Percentiles rank a stretch among this genome's conserved stretches.
These are phyloP conservation scores for Triticum turgidum DNA, from an alignment of 176 grass and related monocot species.

Conservation along the genomic window DNA sequence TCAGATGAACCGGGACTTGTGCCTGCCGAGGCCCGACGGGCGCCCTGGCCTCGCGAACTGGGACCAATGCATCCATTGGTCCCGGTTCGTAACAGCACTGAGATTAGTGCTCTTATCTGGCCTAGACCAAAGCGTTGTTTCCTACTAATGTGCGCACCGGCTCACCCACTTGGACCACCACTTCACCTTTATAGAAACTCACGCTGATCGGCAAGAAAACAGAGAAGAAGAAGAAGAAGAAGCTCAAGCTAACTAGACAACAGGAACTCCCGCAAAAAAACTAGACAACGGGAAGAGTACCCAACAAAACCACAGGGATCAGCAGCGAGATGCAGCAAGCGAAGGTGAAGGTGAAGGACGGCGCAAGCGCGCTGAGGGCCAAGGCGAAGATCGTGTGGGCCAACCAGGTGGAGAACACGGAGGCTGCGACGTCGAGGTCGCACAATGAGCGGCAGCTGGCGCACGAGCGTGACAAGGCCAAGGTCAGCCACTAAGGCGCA, in stretches of 20 bases:
- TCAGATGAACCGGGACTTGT: no score
- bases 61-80: no score
- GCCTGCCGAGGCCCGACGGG: no score
- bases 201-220: background rate
- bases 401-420: slow-evolving; percentile 37
- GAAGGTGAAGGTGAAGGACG: slow-evolving; percentile 53
- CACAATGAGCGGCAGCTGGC: slow-evolving; percentile 35
- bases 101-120: no score
- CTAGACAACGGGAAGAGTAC: no score
- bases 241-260: background rate
- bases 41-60: no score
- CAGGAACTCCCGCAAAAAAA: background rate
- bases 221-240: background rate
- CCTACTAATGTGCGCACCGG: no score
- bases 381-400: slow-evolving; percentile 45
- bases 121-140: no score
- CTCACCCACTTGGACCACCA: background rate
- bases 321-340: background rate
- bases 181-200: background rate
- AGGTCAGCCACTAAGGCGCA: slow-evolving; percentile 53
- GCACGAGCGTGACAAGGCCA: slow-evolving; percentile 51
- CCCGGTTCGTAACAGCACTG: no score
- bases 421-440: slow-evolving; percentile 24
- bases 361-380: slow-evolving; percentile 32
- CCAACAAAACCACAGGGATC: background rate